Conservation (phyloP, 495 filamentous ascomycete species). For the Lepraria neglecta region DNA sequence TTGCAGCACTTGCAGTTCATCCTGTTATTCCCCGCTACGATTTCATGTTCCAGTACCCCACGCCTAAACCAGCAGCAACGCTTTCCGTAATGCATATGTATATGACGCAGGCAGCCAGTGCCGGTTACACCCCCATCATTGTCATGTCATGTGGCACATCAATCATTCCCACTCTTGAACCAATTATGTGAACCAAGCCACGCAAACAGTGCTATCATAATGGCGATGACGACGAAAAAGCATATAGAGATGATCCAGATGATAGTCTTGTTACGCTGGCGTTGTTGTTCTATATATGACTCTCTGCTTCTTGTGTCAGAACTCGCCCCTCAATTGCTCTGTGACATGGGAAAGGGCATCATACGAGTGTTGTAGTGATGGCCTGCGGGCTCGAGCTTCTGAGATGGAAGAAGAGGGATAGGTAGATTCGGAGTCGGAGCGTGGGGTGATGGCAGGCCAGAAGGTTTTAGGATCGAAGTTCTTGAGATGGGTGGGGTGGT, state of each 20-base stretch:
- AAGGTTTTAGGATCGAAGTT: constrained; percentile 26
- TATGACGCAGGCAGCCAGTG: background rate
- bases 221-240: constrained; percentile 35
- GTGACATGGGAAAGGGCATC: background rate
- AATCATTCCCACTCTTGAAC: constrained; percentile 15
- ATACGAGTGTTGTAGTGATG: constrained; percentile 16
- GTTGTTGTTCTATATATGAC: constrained; percentile 38
- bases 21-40: background rate
- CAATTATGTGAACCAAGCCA: constrained; percentile 24
- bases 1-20: background rate
- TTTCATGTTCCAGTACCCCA: background rate
- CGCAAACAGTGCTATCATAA: constrained; percentile 31
- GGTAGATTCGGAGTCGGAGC: constrained; percentile 18
- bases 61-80: background rate
- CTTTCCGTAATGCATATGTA: background rate
- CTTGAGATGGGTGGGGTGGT: constrained; percentile 18
- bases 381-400: constrained; percentile 7
- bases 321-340: background rate
- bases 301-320: constrained; percentile 29
- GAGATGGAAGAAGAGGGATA: constrained; percentile 20
- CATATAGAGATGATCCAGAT: constrained; percentile 38
- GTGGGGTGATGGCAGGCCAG: constrained; percentile 20
- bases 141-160: background rate
- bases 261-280: constrained; percentile 31
- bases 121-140: background rate